Conservation (phyloP, 768 basidiomycete genomes). For the Pleurotus sapidus region DNA sequence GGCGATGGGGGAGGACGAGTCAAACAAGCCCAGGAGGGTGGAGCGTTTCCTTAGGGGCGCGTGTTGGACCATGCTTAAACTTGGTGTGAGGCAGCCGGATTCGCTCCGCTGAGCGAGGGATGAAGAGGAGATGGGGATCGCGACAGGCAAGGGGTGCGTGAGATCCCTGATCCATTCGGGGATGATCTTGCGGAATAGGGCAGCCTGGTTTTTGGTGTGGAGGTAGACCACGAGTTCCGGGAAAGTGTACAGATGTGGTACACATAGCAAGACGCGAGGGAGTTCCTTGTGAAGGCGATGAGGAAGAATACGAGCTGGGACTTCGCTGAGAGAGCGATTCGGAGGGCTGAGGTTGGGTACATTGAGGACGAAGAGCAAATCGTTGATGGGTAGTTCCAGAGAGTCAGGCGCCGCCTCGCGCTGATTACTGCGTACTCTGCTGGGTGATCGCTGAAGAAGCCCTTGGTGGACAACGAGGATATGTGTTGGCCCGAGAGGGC, state of each 20-base stretch:
- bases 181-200: constrained; percentile 30
- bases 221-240: constrained; percentile 32
- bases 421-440: background rate
- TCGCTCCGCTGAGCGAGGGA: background rate
- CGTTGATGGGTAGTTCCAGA: constrained; percentile 34
- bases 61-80: background rate
- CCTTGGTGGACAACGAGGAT: constrained; percentile 23
- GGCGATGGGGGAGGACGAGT: background rate
- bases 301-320: constrained; percentile 20
- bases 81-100: background rate
- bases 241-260: constrained; percentile 32
- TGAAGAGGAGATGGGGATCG: background rate
- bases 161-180: constrained; percentile 36
- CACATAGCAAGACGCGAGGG: constrained; percentile 26
- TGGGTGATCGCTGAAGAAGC: constrained; percentile 6
- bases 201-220: constrained; percentile 36
- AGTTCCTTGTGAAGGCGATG: constrained; percentile 31
- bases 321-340: constrained; percentile 1
- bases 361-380: constrained; percentile 32
- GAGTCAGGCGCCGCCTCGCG: constrained; percentile 14
- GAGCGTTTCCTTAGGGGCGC: background rate
- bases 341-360: constrained; percentile 27
- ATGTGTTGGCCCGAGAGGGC: constrained; percentile 33
- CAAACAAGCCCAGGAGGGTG: background rate
- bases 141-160: constrained; percentile 28